phyloP scores from a whole-genome alignment of 306 rosid genomes.

The Castanospermum australe region DNA sequence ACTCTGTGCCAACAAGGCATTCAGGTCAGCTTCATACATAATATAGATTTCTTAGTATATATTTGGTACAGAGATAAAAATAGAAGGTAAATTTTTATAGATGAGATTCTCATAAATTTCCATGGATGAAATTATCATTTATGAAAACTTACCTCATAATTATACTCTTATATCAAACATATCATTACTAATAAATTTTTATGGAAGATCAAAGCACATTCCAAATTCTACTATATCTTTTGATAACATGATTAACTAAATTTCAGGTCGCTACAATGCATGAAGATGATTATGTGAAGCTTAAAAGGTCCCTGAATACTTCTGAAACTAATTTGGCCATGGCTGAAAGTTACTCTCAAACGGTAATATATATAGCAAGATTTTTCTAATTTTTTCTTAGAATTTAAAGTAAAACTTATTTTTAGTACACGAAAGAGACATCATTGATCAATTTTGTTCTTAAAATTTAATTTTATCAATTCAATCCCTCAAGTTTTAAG shows the following conservation, averaged over 20 bases:
- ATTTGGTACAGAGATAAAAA: no score
- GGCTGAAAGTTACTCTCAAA: conserved; percentile 39
- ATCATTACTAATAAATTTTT: no score
- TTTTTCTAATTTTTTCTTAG: not conserved
- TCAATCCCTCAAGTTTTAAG: no score
- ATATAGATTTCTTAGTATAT: not conserved
- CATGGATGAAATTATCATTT: no score
- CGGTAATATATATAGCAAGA: conserved; percentile 31
- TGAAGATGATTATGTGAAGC: conserved; percentile 52
- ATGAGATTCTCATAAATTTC: no score
- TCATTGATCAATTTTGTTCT: no score
- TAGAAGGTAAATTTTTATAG: no score
- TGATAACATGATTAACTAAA: not conserved
- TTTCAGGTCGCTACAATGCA: conserved; percentile 48
- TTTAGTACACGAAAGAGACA: no score
- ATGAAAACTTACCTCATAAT: no score
- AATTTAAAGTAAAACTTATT: no score
- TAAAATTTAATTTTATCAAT: no score
- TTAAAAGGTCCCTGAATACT: conserved; percentile 36
- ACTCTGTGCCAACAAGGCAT: conserved; percentile 51
- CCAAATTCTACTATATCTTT: not conserved
- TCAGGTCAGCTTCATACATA: conserved; percentile 40
- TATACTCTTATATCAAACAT: no score
- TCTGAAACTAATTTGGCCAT: conserved; percentile 34
- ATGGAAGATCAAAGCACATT: not conserved